Percentiles rank a stretch among this genome's conserved stretches.
Evolutionary conservation across 108 stramenopile genomes (phyloP).

Genomic region (Cyclostephanos invisitatus): DNA sequence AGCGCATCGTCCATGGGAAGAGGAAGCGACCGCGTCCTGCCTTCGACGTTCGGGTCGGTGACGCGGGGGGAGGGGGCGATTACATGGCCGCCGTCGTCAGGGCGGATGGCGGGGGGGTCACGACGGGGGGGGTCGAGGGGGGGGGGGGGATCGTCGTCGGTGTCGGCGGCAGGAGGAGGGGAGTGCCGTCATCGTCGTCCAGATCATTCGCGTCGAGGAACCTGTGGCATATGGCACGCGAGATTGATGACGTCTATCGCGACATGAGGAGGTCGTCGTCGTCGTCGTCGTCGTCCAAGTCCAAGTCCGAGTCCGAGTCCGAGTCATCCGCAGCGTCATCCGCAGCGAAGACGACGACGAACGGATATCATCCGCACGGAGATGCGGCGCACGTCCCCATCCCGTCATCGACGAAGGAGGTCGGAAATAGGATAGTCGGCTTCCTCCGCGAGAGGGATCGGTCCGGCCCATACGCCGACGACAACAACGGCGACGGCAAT

Average conservation of each 20-base stretch:
- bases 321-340: neutral
- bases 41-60: no score
- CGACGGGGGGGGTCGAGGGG: neutral
- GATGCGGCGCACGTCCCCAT: neutral
- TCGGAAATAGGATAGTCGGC: neutral
- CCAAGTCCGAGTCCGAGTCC: neutral
- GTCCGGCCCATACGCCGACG: neutral
- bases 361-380: neutral
- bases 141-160: neutral
- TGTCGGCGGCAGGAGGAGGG: neutral
- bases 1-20: no score
- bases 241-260: neutral
- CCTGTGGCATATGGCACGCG: neutral
- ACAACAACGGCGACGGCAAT: neutral
- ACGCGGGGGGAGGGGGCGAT: no score
- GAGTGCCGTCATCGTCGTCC: neutral
- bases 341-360: neutral
- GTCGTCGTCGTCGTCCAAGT: no score
- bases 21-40: no score
- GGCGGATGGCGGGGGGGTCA: neutral
- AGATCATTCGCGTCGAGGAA: neutral
- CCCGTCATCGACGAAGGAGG: neutral
- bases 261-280: neutral
- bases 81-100: neutral
- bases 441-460: conserved; percentile 1